phyloP scores from a whole-genome alignment of 2,329 filamentous ascomycete genomes.

The Fusarium domesticum region DNA sequence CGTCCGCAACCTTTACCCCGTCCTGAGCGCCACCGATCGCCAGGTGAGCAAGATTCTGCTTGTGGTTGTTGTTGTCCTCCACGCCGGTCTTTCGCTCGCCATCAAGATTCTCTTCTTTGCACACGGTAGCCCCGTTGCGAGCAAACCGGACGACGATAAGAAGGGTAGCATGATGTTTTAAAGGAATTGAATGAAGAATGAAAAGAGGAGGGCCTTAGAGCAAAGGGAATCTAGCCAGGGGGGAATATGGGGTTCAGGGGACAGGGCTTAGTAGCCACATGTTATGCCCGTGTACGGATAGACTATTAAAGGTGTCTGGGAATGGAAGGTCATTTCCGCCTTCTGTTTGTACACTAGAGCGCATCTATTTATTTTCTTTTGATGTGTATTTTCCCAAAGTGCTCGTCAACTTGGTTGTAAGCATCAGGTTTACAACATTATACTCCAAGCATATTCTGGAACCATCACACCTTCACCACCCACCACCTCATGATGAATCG shows the following conservation, averaged over 20 bases:
- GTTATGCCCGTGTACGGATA: slow-evolving; percentile 6
- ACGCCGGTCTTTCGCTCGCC: slow-evolving; percentile 84
- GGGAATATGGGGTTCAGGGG: slow-evolving; percentile 7
- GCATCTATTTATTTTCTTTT: slow-evolving; percentile 15
- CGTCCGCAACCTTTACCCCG: slow-evolving; percentile 82
- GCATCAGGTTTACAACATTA: too few species aligned
- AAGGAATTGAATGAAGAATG: not conserved
- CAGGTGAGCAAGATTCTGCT: slow-evolving; percentile 88
- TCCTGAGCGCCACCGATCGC: slow-evolving; percentile 87
- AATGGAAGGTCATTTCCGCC: slow-evolving; percentile 8
- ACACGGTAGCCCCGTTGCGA: slow-evolving; percentile 56
- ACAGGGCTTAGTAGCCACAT: slow-evolving; percentile 18
- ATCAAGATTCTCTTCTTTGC: slow-evolving; percentile 98
- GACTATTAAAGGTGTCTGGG: slow-evolving; percentile 14
- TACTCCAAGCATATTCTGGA: not conserved
- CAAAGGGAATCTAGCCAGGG: slow-evolving; percentile 1
- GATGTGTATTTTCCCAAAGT: not conserved
- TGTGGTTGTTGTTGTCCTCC: slow-evolving; percentile 77
- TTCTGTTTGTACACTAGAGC: slow-evolving; percentile 24
- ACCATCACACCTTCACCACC: slow-evolving; percentile 29
- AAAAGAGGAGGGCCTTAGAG: slow-evolving; percentile 1
- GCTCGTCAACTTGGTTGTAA: not conserved
- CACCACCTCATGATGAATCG: slow-evolving; percentile 30
- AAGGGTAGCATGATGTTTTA: slow-evolving; percentile 22
- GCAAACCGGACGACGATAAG: slow-evolving; percentile 37